Conservation (phyloP, 495 filamentous ascomycete genomes). For the Pyrenopolyporus hunteri region DNA sequence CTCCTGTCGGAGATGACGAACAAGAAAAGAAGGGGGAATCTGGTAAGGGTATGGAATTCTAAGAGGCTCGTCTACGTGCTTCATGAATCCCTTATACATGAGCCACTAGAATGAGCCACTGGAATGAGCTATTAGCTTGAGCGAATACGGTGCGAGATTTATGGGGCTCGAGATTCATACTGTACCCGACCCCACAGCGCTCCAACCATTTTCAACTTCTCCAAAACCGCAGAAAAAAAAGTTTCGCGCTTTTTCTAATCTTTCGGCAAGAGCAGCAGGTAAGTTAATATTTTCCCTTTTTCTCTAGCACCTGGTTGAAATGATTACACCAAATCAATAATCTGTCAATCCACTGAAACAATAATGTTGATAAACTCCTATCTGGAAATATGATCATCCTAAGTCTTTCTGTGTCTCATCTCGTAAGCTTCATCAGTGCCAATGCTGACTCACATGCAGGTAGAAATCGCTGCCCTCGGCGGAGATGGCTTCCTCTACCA, state of each 20-base stretch:
- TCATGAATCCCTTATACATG: background rate
- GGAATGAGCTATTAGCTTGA: background rate
- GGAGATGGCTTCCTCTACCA: slow-evolving; percentile 36
- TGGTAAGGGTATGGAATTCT: slow-evolving; percentile 69
- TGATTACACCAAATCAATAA: slow-evolving; percentile 73
- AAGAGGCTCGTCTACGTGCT: slow-evolving; percentile 9
- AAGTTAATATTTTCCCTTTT: slow-evolving; percentile 14
- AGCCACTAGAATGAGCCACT: background rate
- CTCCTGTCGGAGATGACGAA: slow-evolving; percentile 81
- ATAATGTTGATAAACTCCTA: slow-evolving; percentile 45
- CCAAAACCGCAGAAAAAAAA: slow-evolving; percentile 26
- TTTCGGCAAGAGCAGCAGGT: slow-evolving; percentile 27
- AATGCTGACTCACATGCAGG: slow-evolving; percentile 31
- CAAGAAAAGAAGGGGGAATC: slow-evolving; percentile 64
- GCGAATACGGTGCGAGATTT: slow-evolving; percentile 1
- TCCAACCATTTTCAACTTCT: slow-evolving; percentile 31
- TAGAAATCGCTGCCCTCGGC: slow-evolving; percentile 4
- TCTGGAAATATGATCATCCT: slow-evolving; percentile 48
- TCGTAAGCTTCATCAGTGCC: background rate
- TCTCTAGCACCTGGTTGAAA: slow-evolving; percentile 46
- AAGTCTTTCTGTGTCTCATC: background rate
- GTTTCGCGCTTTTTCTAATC: slow-evolving; percentile 14
- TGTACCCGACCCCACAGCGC: slow-evolving; percentile 19
- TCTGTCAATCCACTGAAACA: slow-evolving; percentile 90
- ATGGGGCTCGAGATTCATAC: background rate